Base-by-base conservation (phyloP, 352 stramenopile species). In the Globisporangium nunn region DNA sequence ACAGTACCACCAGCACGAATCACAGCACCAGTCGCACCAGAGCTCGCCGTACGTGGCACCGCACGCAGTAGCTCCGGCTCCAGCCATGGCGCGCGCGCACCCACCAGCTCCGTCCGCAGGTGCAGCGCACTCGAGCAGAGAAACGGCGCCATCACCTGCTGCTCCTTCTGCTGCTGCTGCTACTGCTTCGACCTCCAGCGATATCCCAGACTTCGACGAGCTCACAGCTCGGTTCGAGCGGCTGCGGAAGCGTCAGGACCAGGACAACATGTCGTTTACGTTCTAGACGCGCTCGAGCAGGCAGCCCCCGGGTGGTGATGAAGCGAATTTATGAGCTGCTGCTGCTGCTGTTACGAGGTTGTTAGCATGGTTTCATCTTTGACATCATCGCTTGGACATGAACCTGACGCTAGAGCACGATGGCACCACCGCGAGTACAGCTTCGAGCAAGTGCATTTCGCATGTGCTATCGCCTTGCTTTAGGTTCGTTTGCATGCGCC, bases 171-270 rank as follows among this genome's bases (percentile, higher is more conserved):
- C 23, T 8, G 10, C 29, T 29, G 12, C 45, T 30, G 39, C 60
- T 50, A 31, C 58, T 31, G 49, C 55, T 12, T 29, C 63, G 47
- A n/a, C 63, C 8, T 46, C 58, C 15, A 31, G 54, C 17, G 54
- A 63, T 8, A 74, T 91, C 4, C 83, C 85, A 14, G 85, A 96
- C 65, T 98, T 97, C 71, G 87, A 97, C 54, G 89, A 97, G 63
- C 82, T 98, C 54, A 96, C 91, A 2, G 89, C 88, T 10, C 85
- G 91, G 29, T 98, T 98, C 66, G 85, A 96, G 45, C 81, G 79
- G 6, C 72, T 98, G 57, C 79, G 84, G 43, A 81, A 88, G 64
- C 79, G 75, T 17, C 81, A 89, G 67, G 76, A 87, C 50, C 65
- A 80, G 51, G 76, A 79, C 59, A 64, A 73, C 47, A 71, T 57